Conservation (phyloP, 2,329 filamentous ascomycete genomes). For the Venturia pyrina region DNA sequence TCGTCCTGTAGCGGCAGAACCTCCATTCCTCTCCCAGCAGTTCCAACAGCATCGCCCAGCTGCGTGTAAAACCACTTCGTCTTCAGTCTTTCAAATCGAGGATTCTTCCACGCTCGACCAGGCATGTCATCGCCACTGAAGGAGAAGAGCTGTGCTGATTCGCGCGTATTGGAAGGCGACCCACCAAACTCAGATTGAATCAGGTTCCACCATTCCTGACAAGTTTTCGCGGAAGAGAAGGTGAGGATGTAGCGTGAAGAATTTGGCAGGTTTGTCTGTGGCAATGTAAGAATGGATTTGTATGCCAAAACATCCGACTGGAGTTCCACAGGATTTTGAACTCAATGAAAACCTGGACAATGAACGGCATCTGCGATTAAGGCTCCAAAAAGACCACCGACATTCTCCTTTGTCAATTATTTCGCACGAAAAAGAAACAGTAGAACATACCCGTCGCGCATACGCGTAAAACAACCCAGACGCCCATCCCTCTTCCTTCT, state of each 20-base stretch:
- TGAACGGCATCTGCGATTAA: too few species aligned
- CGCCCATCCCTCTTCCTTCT: conserved; percentile 4
- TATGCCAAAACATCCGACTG: too few species aligned
- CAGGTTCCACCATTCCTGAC: conserved; percentile 6
- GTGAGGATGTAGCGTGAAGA: conserved; percentile 11
- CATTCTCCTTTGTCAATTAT: too few species aligned
- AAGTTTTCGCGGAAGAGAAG: conserved; percentile 5
- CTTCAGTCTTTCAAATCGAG: conserved; percentile 2
- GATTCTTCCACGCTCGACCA: background rate
- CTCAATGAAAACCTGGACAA: too few species aligned
- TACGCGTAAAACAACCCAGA: conserved; percentile 10
- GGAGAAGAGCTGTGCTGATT: conserved; percentile 9
- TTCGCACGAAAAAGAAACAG: background rate
- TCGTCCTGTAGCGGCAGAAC: conserved; percentile 10
- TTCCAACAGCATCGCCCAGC: background rate
- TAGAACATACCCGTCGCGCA: conserved; percentile 2
- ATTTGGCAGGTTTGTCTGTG: background rate
- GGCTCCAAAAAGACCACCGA: too few species aligned
- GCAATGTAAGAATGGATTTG: background rate
- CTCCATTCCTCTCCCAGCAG: conserved; percentile 4
- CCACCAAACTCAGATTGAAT: conserved; percentile 6
- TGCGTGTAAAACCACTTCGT: conserved; percentile 11
- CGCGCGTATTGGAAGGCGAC: conserved; percentile 1
- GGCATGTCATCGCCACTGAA: conserved; percentile 11
- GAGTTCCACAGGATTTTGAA: too few species aligned